Evolutionary conservation across 345 rosid species (phyloP).

Genomic region (Microthlaspi erraticum): DNA sequence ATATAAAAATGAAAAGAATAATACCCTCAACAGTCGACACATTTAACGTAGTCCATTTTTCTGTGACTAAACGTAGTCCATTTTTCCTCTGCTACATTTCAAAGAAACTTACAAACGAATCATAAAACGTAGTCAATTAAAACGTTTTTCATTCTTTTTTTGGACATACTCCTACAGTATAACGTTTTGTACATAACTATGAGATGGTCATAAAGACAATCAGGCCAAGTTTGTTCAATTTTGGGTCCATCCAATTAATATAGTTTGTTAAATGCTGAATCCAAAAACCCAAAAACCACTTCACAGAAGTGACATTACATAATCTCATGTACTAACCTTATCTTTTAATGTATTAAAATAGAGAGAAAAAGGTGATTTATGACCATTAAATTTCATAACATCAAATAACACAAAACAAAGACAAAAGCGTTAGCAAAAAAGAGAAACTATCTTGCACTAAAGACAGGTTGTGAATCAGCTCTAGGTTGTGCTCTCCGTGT

Average conservation of each 20-base stretch:
- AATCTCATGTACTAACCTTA: too few species aligned
- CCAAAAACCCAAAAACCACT: too few species aligned
- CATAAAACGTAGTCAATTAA: too few species aligned
- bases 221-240: too few species aligned
- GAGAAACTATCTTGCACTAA: constrained; percentile 62
- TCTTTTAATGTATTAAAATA: too few species aligned
- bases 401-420: background rate
- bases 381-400: background rate
- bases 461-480: constrained; percentile 71
- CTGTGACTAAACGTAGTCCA: too few species aligned
- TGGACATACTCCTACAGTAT: too few species aligned
- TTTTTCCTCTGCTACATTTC: constrained; percentile 22
- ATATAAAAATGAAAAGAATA: background rate
- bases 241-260: too few species aligned
- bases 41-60: constrained; percentile 31
- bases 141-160: constrained; percentile 19
- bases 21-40: too few species aligned
- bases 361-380: background rate
- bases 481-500: constrained; percentile 78
- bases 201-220: background rate
- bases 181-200: background rate
- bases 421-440: background rate
- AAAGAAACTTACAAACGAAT: constrained; percentile 4
- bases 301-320: too few species aligned
- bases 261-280: too few species aligned